Evolutionary conservation across 805 yeast genomes (phyloP).

Genomic region (Candida caryicola): DNA sequence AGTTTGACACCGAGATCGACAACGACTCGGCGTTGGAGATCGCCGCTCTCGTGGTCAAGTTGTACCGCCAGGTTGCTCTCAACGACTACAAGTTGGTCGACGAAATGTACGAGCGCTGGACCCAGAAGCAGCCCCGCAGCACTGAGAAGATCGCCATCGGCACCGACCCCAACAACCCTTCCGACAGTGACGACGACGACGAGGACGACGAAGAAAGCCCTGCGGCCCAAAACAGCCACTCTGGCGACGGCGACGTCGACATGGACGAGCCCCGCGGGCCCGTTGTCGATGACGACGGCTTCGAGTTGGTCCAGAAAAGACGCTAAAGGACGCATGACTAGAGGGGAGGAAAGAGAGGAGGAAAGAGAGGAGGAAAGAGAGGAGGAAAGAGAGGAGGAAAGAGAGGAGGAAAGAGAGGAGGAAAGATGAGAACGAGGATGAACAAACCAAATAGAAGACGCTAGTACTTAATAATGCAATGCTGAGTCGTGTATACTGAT

Average conservation of each 20-base stretch:
- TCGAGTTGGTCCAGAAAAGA: conserved; percentile 73
- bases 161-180: conserved; percentile 64
- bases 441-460: background rate
- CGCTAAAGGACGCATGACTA: conserved; percentile 18
- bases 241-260: conserved; percentile 35
- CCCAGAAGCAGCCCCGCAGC: conserved; percentile 44
- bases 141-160: conserved; percentile 43
- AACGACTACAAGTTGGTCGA: conserved; percentile 57
- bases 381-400: no score
- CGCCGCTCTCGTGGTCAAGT: conserved; percentile 61
- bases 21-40: conserved; percentile 81
- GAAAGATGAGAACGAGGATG: background rate
- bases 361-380: no score
- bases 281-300: conserved; percentile 89
- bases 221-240: conserved; percentile 20
- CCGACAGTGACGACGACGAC: conserved; percentile 45
- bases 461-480: no score
- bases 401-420: conserved; percentile 3
- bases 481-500: no score
- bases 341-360: no score
- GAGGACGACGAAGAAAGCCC: conserved; percentile 49
- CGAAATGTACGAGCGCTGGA: conserved; percentile 56
- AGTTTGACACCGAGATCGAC: conserved; percentile 84
- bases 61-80: conserved; percentile 62
- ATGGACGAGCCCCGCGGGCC: conserved; percentile 49